Percentiles rank a stretch among this genome's conserved stretches.
Conservation (phyloP, 2,329 filamentous ascomycete genomes). For the Fusarium nanum region DNA sequence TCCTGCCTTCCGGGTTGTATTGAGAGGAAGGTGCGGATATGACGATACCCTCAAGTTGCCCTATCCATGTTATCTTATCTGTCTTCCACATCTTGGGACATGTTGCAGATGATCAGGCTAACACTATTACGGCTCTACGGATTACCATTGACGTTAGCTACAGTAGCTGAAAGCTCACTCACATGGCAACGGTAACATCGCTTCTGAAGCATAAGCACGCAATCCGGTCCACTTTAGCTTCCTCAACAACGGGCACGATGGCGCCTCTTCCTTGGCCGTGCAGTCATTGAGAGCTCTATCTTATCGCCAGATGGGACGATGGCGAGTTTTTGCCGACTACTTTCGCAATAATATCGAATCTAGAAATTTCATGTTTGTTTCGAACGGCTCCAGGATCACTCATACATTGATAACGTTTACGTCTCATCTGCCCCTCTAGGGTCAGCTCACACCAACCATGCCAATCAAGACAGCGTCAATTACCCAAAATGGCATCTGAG, state of each 20-base stretch:
- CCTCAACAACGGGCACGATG: conserved; percentile 30
- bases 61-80: background rate
- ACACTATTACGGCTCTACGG: conserved; percentile 1
- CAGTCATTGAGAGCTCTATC: conserved; percentile 2
- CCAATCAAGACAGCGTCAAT: conserved; percentile 8
- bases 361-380: background rate
- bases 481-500: conserved; percentile 44
- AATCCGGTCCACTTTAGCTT: conserved; percentile 41
- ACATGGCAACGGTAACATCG: conserved; percentile 11
- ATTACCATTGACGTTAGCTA: conserved; percentile 6
- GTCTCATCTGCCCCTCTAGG: background rate
- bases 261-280: conserved; percentile 13
- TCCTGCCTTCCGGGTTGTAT: background rate
- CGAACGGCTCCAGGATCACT: background rate
- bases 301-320: conserved; percentile 8
- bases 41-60: background rate
- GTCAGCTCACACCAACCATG: conserved; percentile 14
- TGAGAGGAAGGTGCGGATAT: background rate
- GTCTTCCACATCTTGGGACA: background rate
- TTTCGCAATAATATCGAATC: conserved; percentile 1
- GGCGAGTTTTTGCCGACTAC: background rate
- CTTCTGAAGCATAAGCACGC: conserved; percentile 37
- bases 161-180: background rate
- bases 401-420: background rate
- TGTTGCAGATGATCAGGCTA: background rate